phyloP scores from a whole-genome alignment of 2,329 filamentous ascomycete genomes.

The Diaporthe velutina region DNA sequence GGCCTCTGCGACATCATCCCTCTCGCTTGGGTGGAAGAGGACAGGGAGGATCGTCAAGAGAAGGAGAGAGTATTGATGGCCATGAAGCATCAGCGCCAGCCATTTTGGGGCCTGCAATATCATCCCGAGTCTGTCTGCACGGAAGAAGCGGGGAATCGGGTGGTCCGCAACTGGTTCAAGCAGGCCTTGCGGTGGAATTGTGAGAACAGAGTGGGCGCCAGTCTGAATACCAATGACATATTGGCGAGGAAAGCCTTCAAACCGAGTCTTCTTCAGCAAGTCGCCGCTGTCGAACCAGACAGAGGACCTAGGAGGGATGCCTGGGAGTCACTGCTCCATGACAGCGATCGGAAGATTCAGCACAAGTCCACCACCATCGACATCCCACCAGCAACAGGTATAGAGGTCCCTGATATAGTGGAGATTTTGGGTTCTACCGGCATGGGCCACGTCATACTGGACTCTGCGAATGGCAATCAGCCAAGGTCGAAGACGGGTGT shows the following conservation, averaged over 20 bases:
- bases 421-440: constrained; percentile 58
- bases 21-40: constrained; percentile 73
- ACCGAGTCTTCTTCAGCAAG: constrained; percentile 50
- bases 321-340: constrained; percentile 42
- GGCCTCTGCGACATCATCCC: constrained; percentile 62
- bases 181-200: constrained; percentile 73
- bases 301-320: constrained; percentile 15
- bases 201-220: constrained; percentile 41
- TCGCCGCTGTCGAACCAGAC: constrained; percentile 7
- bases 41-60: constrained; percentile 49
- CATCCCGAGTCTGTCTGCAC: constrained; percentile 93
- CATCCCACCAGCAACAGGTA: constrained; percentile 55
- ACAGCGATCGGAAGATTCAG: constrained; percentile 46
- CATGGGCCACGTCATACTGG: constrained; percentile 67
- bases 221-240: constrained; percentile 36
- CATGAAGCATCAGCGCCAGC: constrained; percentile 74
- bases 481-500: constrained; percentile 53
- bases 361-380: constrained; percentile 45
- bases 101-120: constrained; percentile 91
- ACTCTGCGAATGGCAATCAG: constrained; percentile 68
- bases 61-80: constrained; percentile 79
- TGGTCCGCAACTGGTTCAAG: constrained; percentile 83
- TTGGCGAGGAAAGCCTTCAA: constrained; percentile 50
- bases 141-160: constrained; percentile 71
- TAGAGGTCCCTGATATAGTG: constrained; percentile 67